These are phyloP conservation scores for Haplosporangium sp. DNA, from an alignment of 371 early-diverging fungal species.

Conservation along the genomic window DNA sequence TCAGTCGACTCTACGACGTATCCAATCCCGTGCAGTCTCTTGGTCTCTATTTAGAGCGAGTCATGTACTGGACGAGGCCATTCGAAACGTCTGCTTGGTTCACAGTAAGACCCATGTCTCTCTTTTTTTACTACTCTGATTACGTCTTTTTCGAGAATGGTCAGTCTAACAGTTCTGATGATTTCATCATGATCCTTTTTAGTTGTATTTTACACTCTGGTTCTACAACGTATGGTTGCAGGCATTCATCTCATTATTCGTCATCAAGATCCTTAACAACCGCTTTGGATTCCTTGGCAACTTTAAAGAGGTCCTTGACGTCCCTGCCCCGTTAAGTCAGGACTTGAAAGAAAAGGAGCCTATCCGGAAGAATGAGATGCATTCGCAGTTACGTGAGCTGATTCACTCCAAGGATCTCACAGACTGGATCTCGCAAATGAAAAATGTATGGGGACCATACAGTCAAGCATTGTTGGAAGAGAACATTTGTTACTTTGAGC, in stretches of 20 bases:
- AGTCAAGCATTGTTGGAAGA: constrained; percentile 47
- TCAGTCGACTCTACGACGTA: constrained; percentile 49
- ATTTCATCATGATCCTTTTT: neutral
- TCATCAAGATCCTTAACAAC: constrained; percentile 44
- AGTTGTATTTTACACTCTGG: constrained; percentile 47
- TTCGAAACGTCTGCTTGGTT: constrained; percentile 48
- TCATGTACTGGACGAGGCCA: constrained; percentile 48
- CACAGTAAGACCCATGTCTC: constrained; percentile 19
- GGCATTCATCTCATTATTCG: constrained; percentile 30
- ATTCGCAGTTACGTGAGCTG: constrained; percentile 41
- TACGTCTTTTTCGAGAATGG: neutral
- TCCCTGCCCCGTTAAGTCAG: constrained; percentile 15
- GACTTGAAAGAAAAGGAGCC: constrained; percentile 10
- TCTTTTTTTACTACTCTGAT: too few species aligned
- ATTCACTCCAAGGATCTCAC: constrained; percentile 49
- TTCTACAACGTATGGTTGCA: constrained; percentile 44
- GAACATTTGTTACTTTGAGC: constrained; percentile 41
- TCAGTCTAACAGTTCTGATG: neutral
- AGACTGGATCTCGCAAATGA: constrained; percentile 51
- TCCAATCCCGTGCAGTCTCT: constrained; percentile 42
- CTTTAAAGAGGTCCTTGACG: constrained; percentile 21
- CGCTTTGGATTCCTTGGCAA: constrained; percentile 39
- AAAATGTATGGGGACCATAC: constrained; percentile 51
- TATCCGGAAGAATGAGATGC: constrained; percentile 25
- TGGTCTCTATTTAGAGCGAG: constrained; percentile 38